Percentiles rank a stretch among this genome's conserved stretches.
phyloP scores from a whole-genome alignment of 805 yeast species.

The Candida dajiaensis region DNA sequence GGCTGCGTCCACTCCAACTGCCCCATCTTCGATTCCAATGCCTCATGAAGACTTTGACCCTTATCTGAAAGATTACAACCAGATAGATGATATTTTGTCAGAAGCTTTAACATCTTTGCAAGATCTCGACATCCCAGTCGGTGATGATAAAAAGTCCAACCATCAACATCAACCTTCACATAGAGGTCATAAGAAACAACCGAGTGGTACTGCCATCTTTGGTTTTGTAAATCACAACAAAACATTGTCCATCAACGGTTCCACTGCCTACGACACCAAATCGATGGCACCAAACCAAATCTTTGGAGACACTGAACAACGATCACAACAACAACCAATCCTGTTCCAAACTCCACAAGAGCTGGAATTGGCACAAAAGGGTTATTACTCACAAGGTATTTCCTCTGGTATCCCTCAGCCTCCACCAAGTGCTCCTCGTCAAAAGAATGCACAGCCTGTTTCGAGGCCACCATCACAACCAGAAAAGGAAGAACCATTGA shows the following conservation, averaged over 20 bases:
- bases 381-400: neutral
- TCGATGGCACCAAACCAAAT: constrained; percentile 20
- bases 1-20: neutral
- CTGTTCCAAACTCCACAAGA: constrained; percentile 16
- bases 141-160: constrained; percentile 11
- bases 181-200: constrained; percentile 47
- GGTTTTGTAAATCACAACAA: constrained; percentile 64
- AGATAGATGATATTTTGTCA: constrained; percentile 44
- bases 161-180: neutral
- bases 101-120: constrained; percentile 50
- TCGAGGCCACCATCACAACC: neutral
- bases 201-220: constrained; percentile 78
- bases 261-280: constrained; percentile 13
- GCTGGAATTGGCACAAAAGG: constrained; percentile 7
- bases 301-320: constrained; percentile 9
- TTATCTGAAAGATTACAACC: constrained; percentile 11
- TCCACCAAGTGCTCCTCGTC: neutral
- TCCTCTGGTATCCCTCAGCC: neutral
- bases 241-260: constrained; percentile 56
- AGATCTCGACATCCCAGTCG: constrained; percentile 58
- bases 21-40: constrained; percentile 1
- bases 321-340: constrained; percentile 14
- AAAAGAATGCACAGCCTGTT: neutral
- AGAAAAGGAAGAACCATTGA: neutral
- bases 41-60: constrained; percentile 15